These are phyloP conservation scores for Ophiostoma angusticollis DNA, from an alignment of 2,329 filamentous ascomycete species.

Conservation along the genomic window DNA sequence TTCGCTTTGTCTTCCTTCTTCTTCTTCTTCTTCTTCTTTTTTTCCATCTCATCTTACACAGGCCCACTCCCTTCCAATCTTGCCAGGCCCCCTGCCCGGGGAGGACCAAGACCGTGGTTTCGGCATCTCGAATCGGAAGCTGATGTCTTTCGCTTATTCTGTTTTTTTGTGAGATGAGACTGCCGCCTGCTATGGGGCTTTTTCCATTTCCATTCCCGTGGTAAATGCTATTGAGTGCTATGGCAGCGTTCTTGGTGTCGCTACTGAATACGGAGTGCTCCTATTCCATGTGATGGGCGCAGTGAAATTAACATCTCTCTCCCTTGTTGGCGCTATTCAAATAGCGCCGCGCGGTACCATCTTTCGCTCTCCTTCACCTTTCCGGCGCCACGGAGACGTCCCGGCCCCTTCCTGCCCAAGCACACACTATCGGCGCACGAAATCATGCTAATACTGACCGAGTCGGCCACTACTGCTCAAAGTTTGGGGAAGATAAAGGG, in stretches of 20 bases:
- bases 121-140: constrained; percentile 9
- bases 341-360: too few relatives aligned
- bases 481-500: too few relatives aligned
- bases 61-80: not conserved
- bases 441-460: not conserved
- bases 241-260: too few relatives aligned
- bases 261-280: too few relatives aligned
- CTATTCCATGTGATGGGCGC: too few relatives aligned
- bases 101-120: constrained; percentile 7
- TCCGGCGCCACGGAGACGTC: not conserved
- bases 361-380: not conserved
- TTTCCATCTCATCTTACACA: not conserved
- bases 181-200: constrained; percentile 7
- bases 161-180: not conserved
- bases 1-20: not conserved
- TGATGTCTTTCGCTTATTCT: not conserved
- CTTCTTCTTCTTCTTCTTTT: not conserved
- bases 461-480: not conserved
- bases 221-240: too few relatives aligned
- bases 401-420: not conserved
- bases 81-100: not conserved
- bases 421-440: not conserved
- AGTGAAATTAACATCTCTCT: too few relatives aligned
- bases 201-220: constrained; percentile 1
- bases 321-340: too few relatives aligned